Percentiles rank a stretch among this genome's conserved stretches.
These are phyloP conservation scores for Fraxinus dipetala DNA, from an alignment of 305 asterid species.

Conservation along the genomic window DNA sequence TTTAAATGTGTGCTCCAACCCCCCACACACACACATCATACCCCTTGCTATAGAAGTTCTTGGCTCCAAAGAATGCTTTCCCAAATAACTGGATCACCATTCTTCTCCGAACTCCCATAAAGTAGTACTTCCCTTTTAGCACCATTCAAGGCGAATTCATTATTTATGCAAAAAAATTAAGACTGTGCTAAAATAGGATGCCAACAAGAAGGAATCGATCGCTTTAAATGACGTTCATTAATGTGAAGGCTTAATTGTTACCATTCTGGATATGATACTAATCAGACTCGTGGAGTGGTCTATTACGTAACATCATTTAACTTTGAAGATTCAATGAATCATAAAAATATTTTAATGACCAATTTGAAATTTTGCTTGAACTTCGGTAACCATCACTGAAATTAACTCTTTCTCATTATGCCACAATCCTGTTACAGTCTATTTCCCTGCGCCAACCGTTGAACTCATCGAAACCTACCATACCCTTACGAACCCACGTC, in stretches of 20 bases:
- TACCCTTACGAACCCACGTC: background rate
- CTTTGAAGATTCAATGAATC: background rate
- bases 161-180: background rate
- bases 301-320: background rate
- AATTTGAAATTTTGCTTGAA: background rate
- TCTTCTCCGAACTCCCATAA: background rate
- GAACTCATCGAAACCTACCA: slow-evolving; percentile 22
- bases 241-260: background rate
- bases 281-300: background rate
- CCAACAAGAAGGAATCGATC: background rate
- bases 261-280: background rate
- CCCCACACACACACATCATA: no score
- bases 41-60: no score
- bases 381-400: background rate
- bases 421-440: background rate
- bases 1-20: background rate
- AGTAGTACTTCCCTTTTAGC: background rate
- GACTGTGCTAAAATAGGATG: background rate
- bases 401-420: background rate
- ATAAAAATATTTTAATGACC: no score
- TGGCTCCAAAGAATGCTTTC: no score
- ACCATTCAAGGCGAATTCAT: background rate
- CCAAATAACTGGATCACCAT: no score
- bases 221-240: no score
- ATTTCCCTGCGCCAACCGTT: slow-evolving; percentile 23